Conservation (phyloP, 192 early-diverging fungal species). For the Phycomyces nitens region DNA sequence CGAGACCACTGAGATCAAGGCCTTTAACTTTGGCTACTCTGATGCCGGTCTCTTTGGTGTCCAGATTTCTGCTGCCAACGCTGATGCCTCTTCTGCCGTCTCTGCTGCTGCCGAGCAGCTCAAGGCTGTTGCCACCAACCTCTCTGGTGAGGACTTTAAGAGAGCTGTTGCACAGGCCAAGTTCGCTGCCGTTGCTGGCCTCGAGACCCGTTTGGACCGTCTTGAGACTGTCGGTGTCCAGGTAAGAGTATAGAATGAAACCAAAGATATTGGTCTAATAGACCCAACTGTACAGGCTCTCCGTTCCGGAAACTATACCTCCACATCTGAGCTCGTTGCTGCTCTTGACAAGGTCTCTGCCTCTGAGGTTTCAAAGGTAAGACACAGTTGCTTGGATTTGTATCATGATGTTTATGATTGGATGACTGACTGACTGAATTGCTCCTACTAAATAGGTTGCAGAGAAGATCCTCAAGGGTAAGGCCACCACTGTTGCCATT, state of each 20-base stretch:
- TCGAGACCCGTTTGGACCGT: conserved; percentile 45
- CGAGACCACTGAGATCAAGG: conserved; percentile 52
- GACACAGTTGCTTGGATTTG: too few relatives aligned
- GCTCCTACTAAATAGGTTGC: too few relatives aligned
- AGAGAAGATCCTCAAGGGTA: conserved; percentile 59
- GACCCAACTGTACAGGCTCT: too few relatives aligned
- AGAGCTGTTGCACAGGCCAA: conserved; percentile 65
- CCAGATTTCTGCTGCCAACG: conserved; percentile 55
- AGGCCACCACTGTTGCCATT: conserved; percentile 73
- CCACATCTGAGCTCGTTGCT: conserved; percentile 36
- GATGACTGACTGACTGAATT: too few relatives aligned
- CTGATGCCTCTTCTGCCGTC: conserved; percentile 61
- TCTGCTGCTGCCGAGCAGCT: conserved; percentile 57
- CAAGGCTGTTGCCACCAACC: conserved; percentile 48
- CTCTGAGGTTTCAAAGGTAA: conserved; percentile 60
- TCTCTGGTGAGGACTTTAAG: conserved; percentile 53
- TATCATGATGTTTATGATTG: too few relatives aligned
- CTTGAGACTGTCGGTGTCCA: conserved; percentile 47
- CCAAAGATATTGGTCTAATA: conserved; percentile 21
- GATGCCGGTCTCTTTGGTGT: conserved; percentile 92
- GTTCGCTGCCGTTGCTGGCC: conserved; percentile 46
- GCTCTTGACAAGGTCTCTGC: conserved; percentile 54
- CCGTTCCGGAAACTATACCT: conserved; percentile 19
- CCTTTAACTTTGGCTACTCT: conserved; percentile 85
- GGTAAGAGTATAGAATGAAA: conserved; percentile 31